A percentile compares a stretch with the other conserved stretches of the same genome.
Conservation (phyloP, 768 basidiomycete genomes). For the Amanita phalloides region DNA sequence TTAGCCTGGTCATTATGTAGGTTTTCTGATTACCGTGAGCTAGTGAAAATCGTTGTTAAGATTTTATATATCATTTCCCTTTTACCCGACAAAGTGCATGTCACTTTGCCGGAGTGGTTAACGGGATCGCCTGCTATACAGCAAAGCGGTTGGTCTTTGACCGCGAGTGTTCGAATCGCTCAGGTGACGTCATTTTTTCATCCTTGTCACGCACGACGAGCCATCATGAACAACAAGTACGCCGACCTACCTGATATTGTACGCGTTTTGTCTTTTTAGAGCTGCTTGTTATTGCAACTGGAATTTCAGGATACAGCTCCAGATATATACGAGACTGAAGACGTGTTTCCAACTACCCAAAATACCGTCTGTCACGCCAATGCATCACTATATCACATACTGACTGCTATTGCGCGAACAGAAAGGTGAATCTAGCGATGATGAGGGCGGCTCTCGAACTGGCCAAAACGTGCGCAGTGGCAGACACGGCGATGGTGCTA, state of each 20-base stretch:
- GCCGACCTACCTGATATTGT: conserved; percentile 90
- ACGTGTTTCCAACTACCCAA: conserved; percentile 47
- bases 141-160: conserved; percentile 38
- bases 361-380: conserved; percentile 31
- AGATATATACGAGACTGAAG: conserved; percentile 89
- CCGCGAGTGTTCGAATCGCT: conserved; percentile 44
- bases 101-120: conserved; percentile 97
- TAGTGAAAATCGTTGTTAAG: neutral
- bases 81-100: conserved; percentile 17
- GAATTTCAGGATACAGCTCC: conserved; percentile 70
- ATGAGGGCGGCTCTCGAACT: conserved; percentile 38
- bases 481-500: conserved; percentile 26
- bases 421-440: conserved; percentile 59
- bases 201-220: neutral
- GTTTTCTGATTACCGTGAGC: neutral
- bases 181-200: conserved; percentile 31
- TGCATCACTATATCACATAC: neutral
- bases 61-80: conserved; percentile 8
- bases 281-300: neutral
- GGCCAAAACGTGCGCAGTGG: conserved; percentile 23
- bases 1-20: neutral
- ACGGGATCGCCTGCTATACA: conserved; percentile 69
- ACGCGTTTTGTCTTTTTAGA: conserved; percentile 18
- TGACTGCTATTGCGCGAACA: conserved; percentile 15
- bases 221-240: conserved; percentile 66